Evolutionary conservation across 208 protist genomes (phyloP).

Genomic region (Leishmania braziliensis): DNA sequence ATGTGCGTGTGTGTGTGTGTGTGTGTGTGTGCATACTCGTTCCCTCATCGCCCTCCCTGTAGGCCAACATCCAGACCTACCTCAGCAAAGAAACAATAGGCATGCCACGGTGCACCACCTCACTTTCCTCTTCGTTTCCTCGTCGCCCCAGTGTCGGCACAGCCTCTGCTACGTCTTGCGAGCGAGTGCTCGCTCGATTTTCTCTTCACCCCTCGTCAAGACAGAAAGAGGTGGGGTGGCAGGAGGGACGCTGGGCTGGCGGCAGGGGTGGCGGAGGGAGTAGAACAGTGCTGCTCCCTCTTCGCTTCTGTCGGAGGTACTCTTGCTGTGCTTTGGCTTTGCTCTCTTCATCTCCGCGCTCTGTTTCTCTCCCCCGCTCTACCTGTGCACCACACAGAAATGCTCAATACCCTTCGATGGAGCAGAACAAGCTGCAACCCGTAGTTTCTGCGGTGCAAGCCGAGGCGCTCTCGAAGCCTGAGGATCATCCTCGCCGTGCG

Average conservation of each 20-base stretch:
- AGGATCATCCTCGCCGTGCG: background rate
- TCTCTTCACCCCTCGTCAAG: background rate
- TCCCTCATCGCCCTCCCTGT: background rate
- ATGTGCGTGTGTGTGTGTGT: background rate
- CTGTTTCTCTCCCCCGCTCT: background rate
- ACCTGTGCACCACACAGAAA: background rate
- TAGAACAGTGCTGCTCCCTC: background rate
- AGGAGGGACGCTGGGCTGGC: background rate
- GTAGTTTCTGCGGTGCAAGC: background rate
- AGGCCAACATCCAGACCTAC: background rate
- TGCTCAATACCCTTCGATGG: background rate
- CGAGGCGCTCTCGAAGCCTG: background rate
- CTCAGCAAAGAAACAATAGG: background rate
- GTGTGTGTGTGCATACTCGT: background rate
- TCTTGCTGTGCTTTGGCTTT: background rate
- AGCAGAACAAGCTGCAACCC: background rate
- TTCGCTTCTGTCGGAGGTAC: background rate
- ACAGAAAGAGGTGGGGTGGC: too few species aligned
- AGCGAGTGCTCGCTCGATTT: background rate
- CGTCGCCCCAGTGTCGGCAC: background rate
- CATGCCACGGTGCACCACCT: background rate
- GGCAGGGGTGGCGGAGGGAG: background rate
- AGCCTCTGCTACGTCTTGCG: background rate
- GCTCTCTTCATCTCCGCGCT: background rate
- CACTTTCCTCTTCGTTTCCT: background rate